Evolutionary conservation across 768 basidiomycete genomes (phyloP).

Genomic region (Pulveroboletus sp.): DNA sequence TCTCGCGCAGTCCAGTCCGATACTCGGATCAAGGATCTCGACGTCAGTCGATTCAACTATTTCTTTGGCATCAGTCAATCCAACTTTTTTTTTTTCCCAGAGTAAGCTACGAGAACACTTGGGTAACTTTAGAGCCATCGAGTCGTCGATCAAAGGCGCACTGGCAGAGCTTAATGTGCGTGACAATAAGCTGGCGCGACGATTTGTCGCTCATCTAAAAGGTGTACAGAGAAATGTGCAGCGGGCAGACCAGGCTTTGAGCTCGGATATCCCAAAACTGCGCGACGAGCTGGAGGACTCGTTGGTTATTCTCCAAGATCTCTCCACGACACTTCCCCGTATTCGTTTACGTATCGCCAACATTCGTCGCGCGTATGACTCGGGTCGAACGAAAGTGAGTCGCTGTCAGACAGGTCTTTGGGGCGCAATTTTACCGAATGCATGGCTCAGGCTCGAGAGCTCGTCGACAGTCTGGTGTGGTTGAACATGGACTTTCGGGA

Average conservation of each 20-base stretch:
- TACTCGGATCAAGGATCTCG: slow-evolving; percentile 56
- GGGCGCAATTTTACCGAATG: background rate
- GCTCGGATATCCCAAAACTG: slow-evolving; percentile 58
- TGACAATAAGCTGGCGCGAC: background rate
- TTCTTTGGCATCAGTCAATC: background rate
- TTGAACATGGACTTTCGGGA: slow-evolving; percentile 75
- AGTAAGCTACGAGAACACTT: slow-evolving; percentile 63
- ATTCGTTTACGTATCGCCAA: slow-evolving; percentile 58
- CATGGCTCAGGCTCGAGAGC: slow-evolving; percentile 49
- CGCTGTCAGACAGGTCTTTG: background rate
- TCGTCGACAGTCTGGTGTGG: slow-evolving; percentile 66
- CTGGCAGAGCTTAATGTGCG: slow-evolving; percentile 55
- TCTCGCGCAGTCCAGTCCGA: slow-evolving; percentile 48
- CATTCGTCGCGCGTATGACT: slow-evolving; percentile 64
- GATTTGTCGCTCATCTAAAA: background rate
- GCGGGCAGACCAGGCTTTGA: slow-evolving; percentile 55
- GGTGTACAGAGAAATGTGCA: slow-evolving; percentile 47
- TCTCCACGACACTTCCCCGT: slow-evolving; percentile 55
- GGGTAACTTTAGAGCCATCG: slow-evolving; percentile 71
- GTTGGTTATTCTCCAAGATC: slow-evolving; percentile 49
- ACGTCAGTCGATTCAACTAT: slow-evolving; percentile 33
- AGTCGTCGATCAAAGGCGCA: slow-evolving; percentile 63
- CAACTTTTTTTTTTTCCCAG: slow-evolving; percentile 30
- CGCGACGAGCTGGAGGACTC: slow-evolving; percentile 58
- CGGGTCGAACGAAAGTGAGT: slow-evolving; percentile 61